A percentile compares a stretch with the other conserved stretches of the same genome.
Conservation (phyloP, 2,329 filamentous ascomycete species). For the Penicillium italicum region DNA sequence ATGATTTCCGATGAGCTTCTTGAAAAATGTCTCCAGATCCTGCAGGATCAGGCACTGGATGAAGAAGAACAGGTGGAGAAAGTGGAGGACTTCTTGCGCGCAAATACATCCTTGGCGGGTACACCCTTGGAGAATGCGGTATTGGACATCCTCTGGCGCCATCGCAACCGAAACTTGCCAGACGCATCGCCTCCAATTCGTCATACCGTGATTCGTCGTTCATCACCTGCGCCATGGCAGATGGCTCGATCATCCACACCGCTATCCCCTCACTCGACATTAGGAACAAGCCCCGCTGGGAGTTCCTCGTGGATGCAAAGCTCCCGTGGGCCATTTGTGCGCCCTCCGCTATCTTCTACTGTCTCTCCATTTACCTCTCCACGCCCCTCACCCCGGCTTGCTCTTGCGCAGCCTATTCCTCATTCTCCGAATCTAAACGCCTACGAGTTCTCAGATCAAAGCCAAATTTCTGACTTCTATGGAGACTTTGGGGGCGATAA, state of each 20-base stretch:
- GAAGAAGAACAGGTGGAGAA: slow-evolving; percentile 95
- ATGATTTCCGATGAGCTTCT: slow-evolving; percentile 95
- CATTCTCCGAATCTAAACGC: slow-evolving; percentile 92
- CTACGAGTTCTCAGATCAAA: slow-evolving; percentile 88
- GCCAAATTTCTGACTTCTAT: slow-evolving; percentile 77
- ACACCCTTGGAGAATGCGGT: slow-evolving; percentile 82
- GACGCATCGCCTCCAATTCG: slow-evolving; percentile 79
- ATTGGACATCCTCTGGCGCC: slow-evolving; percentile 78
- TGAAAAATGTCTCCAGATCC: slow-evolving; percentile 82
- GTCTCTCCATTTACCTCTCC: slow-evolving; percentile 92
- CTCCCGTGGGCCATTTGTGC: slow-evolving; percentile 70
- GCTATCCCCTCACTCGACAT: slow-evolving; percentile 73
- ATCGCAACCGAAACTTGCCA: slow-evolving; percentile 40
- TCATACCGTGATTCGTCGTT: slow-evolving; percentile 82
- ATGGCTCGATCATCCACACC: slow-evolving; percentile 71
- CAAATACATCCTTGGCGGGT: slow-evolving; percentile 71
- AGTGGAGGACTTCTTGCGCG: slow-evolving; percentile 79
- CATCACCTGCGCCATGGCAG: slow-evolving; percentile 93
- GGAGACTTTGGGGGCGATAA: slow-evolving; percentile 82
- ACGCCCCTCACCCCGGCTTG: slow-evolving; percentile 84
- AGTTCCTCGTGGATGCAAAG: slow-evolving; percentile 73
- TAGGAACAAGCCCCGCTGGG: slow-evolving; percentile 75
- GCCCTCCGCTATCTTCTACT: slow-evolving; percentile 70
- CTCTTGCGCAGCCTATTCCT: slow-evolving; percentile 87
- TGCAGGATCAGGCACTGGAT: slow-evolving; percentile 76